A percentile compares a stretch with the other conserved stretches of the same genome.
phyloP scores from a whole-genome alignment of 331 rosid genomes.

The Dryas integrifolia region DNA sequence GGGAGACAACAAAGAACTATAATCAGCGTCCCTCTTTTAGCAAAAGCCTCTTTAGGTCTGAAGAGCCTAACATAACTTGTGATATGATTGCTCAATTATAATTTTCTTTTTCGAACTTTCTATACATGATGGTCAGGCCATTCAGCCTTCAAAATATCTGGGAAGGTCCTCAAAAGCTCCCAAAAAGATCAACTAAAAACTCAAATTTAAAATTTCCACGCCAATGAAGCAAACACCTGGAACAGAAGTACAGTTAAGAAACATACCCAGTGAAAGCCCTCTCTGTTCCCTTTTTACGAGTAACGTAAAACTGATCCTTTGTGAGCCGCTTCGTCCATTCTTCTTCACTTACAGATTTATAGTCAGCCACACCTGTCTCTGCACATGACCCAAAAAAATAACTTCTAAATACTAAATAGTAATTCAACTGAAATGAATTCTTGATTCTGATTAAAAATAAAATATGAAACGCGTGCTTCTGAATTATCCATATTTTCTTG shows the following conservation, averaged over 20 bases:
- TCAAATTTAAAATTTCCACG: background rate
- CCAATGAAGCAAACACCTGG: background rate
- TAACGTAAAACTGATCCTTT: constrained; percentile 62
- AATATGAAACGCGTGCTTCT: background rate
- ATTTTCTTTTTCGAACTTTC: background rate
- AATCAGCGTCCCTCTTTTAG: background rate
- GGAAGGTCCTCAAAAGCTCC: constrained; percentile 7
- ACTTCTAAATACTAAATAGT: background rate
- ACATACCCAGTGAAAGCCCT: constrained; percentile 92
- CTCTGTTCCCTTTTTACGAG: constrained; percentile 91
- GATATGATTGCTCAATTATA: background rate
- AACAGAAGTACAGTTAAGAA: background rate
- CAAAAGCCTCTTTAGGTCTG: background rate
- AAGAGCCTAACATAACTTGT: background rate
- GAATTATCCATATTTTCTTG: too few species aligned
- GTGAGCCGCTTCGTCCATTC: constrained; percentile 79
- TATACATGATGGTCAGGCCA: background rate
- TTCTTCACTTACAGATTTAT: constrained; percentile 52
- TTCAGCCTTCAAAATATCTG: background rate
- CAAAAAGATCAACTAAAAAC: background rate
- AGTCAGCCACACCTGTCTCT: constrained; percentile 51
- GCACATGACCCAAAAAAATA: constrained; percentile 24
- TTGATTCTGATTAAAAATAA: background rate
- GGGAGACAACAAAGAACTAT: background rate
- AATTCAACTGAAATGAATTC: background rate